Base-by-base conservation (phyloP, 2,329 filamentous ascomycete genomes). In the Thermochaetoides dissita region DNA sequence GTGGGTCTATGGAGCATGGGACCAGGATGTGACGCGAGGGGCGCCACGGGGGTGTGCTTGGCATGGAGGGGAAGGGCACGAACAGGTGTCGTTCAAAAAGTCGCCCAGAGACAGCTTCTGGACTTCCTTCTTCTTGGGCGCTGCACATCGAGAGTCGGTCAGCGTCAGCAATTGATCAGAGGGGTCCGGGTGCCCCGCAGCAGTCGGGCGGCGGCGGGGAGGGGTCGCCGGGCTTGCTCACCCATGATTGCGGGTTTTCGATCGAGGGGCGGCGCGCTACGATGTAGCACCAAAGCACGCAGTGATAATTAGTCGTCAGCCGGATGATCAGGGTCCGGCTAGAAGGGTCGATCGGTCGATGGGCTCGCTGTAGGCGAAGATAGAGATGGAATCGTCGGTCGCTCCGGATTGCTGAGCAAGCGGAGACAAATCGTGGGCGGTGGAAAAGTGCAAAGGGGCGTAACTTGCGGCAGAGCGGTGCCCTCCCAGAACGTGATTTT, bases 41-140 rank as follows among this genome's bases (percentile, higher is more conserved):
- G 46, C 11, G 30, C 40, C 31, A 10, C 28, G 8, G 30, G 29
- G 34, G 39, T 49, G 38, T 48, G 49, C 49, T 53, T 51, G 50
- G 48, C 48, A 49, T 47, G 32, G 50, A 49, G 44, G 52, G 46
- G 47, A 40, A 24, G 17, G 17, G 5, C 17, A 72, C 85, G 66
- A 74, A 95, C 89, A 81, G 66, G 86, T 76, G 65, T 95, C 86
- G 61, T 75, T 74, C 72, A 98, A 76, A 76, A 98, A 98, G 68
- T 86, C 84, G 73, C 86, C 85, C 62, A 96, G 80, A 72, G 84
- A 86, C 84, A 98, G 89, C 75, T 93, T 98, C 79, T 94, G 82
- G 65, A 78, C 74, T 68, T 94, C 81, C 71, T 86, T 84, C 72
- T 93, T 93, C 65, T 88, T 84, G 54, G 88, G 89, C 75, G 84